Base-by-base conservation (phyloP, 1,284 basidiomycete genomes). In the Sphagnurus paluster region DNA sequence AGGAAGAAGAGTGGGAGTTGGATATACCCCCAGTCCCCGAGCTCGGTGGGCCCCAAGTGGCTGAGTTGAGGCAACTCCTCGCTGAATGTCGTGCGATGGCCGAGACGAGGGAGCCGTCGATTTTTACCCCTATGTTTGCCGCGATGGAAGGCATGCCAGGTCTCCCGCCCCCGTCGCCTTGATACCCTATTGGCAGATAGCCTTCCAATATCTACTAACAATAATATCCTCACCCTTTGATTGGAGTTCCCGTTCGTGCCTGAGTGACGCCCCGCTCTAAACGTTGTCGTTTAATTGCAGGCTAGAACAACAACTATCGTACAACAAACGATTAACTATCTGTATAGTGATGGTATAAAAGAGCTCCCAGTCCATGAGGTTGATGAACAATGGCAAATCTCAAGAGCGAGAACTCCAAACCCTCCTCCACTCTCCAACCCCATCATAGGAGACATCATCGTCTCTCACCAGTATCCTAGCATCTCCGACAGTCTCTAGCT, bases 21-120 rank as follows among this genome's bases (percentile, higher is more conserved):
- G 37, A 53, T 11, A 49, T 58, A 35, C 55, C 59, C 10, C 49
- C 56, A 7, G 26, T 48, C 8, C 42, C 49, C 42, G 26, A 54
- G 54, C 48, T 39, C 21, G 53, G 60, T 50, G 44, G 61, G 63
- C 38, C 53, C 14, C 54, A 55, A 11, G 19, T 61, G 41, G 60
- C 58, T 21, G 71, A 79, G 54, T 46, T 80, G 37, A 65, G 76
- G 50, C 68, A 75, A 50, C 53, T 80, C 25, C 49, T 81, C 32
- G 67, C 66, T 28, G 76, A 81, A 50, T 79, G 77, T 54, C 68
- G 68, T 49, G 66, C 63, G 54, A 76, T 81, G 73, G 65, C 60
- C 13, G 67, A 63, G 39, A 68, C 67, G 29, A 60, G 68, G 50
- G 69, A 72, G 30, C 64, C 68, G 35, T 54, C 61, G 0, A 55